Conservation (phyloP, 148 eudicot species). For the Mesembryanthemum crystallinum region DNA sequence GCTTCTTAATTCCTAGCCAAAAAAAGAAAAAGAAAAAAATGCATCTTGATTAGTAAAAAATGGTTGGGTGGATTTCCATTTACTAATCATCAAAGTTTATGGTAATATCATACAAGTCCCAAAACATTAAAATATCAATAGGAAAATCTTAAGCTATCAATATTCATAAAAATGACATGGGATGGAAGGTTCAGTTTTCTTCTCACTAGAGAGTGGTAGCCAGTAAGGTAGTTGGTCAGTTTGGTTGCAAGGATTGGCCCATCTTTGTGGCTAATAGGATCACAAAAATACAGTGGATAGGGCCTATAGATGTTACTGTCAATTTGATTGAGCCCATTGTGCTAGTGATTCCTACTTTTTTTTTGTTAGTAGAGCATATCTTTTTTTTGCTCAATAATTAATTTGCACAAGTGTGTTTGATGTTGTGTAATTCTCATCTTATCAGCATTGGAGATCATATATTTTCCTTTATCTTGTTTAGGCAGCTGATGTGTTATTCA, state of each 20-base stretch:
- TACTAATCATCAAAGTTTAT: background rate
- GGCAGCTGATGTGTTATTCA: conserved; percentile 1
- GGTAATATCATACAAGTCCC: background rate
- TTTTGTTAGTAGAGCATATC: no score
- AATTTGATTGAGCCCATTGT: background rate
- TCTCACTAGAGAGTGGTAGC: background rate
- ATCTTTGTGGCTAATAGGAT: background rate
- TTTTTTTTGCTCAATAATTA: background rate
- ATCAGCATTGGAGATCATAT: background rate
- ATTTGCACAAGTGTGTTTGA: background rate
- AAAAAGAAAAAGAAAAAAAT: no score
- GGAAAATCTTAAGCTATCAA: background rate
- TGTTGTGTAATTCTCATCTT: background rate
- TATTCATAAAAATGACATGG: conserved; percentile 2
- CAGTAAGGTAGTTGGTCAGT: no score
- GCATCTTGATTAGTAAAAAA: background rate
- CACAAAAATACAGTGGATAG: background rate
- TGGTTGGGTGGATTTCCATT: background rate
- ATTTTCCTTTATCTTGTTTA: background rate
- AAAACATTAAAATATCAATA: background rate
- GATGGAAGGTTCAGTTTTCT: background rate
- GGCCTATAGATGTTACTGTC: background rate
- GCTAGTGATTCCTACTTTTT: background rate
- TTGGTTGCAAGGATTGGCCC: background rate
- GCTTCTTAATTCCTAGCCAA: no score